Percentiles rank a stretch among this genome's conserved stretches.
Conservation (phyloP, 2,329 filamentous ascomycete species). For the Phaeosphaeriaceae sp. region DNA sequence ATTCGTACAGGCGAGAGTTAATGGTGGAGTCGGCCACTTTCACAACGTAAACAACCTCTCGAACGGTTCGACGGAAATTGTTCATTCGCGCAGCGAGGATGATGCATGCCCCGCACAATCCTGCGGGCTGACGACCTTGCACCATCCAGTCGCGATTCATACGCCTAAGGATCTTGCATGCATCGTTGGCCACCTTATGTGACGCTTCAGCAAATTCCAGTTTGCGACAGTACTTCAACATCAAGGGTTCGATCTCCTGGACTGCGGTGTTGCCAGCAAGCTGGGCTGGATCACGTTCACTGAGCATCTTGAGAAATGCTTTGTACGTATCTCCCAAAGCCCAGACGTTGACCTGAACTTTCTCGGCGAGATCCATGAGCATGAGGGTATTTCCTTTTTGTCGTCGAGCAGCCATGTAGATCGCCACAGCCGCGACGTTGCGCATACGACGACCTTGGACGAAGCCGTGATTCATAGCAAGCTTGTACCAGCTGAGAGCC, state of each 20-base stretch:
- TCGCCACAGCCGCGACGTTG: constrained; percentile 85
- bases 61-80: constrained; percentile 90
- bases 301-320: constrained; percentile 71
- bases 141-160: constrained; percentile 99
- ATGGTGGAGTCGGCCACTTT: constrained; percentile 96
- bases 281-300: constrained; percentile 64
- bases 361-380: constrained; percentile 94
- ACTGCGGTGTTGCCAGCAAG: constrained; percentile 60
- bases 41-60: constrained; percentile 97
- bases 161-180: constrained; percentile 83
- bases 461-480: constrained; percentile 67
- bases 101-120: constrained; percentile 91
- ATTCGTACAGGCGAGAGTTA: constrained; percentile 88
- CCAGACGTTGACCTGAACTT: constrained; percentile 86
- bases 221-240: constrained; percentile 87
- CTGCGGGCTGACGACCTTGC: constrained; percentile 89
- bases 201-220: constrained; percentile 88
- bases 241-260: constrained; percentile 82
- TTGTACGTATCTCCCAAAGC: constrained; percentile 91
- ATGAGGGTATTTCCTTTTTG: constrained; percentile 82
- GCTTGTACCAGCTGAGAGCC: constrained; percentile 52
- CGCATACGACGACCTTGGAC: constrained; percentile 75
- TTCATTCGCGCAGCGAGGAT: constrained; percentile 97
- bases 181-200: constrained; percentile 85
- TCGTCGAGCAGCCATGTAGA: constrained; percentile 87